Evolutionary conservation across 371 early-diverging fungal genomes (phyloP), one percentile per base, ranked within the genome.

Genomic region (Circinella minor): DNA sequence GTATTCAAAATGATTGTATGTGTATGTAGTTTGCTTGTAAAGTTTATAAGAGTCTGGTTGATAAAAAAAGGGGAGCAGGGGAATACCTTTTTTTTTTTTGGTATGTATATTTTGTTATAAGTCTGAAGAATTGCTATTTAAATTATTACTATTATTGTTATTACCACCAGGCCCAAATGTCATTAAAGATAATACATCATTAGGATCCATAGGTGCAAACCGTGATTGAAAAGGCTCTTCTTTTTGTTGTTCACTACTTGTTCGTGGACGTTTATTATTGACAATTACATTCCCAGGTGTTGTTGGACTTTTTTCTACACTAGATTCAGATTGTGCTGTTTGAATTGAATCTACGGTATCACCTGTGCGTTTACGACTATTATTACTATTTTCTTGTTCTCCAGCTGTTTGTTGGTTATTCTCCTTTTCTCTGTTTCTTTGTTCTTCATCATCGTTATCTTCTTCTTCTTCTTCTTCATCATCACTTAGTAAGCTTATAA

Each of bases 401-500:
- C 3, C 15, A 15, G 5, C 15, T 27, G 51, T 51, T 51, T 51
- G 51, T 51, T n/a, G 27, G 7, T 51, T 51, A n/a, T 15, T n/a
- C 3, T 51, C 51, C 1, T 43, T 43, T 51, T 15, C 51, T 17
- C n/a, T 51, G 51, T 15, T 51, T 27, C 14, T 51, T 51, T 51
- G 51, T 51, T n/a, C 14, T 51, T 15, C 51, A n/a, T 51, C 5
- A 5, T 0, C 51, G 8, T 14, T 51, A 15, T 18, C 18, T 14
- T 46, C 27, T 65, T 65, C 34, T 54, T 18, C 48, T 63, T 78
- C 74, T 37, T 76, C 76, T 57, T 77, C 77, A 36, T 75, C 75
- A 34, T 80, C 80, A 54, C 82, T 82, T 1, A 82, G 47, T 10
- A 82, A 57, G 55, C 76, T 77, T 46, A 82, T 82, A 3, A 82